Evolutionary conservation across 225 moss, liverwort and hornwort species (phyloP).

Genomic region (Bryoerythrophyllum caledonicum): DNA sequence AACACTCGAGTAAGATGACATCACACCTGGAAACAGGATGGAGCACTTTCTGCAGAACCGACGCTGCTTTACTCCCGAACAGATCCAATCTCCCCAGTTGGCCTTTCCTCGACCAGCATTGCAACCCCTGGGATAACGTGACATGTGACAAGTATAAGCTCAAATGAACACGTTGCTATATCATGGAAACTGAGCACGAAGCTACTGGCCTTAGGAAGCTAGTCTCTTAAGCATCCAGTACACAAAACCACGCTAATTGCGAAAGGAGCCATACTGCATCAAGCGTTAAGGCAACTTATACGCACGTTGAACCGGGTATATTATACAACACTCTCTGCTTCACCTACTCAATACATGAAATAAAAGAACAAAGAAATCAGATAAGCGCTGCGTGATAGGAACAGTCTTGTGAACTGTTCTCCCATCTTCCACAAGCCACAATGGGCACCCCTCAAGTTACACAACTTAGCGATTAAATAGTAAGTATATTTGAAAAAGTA

Average conservation of each 20-base stretch:
- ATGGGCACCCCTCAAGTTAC: neutral
- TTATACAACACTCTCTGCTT: neutral
- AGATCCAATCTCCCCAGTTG: constrained; percentile 82
- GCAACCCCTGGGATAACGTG: constrained; percentile 45
- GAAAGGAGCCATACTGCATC: neutral
- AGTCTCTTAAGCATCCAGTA: no score
- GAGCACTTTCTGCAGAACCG: constrained; percentile 76
- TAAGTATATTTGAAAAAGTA: constrained; percentile 10
- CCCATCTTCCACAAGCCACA: constrained; percentile 10
- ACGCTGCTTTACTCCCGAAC: constrained; percentile 56
- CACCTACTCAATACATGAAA: neutral
- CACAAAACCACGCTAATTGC: no score
- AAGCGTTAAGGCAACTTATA: neutral
- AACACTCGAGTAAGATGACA: constrained; percentile 1
- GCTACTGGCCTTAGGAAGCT: no score
- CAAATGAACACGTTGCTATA: neutral
- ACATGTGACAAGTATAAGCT: constrained; percentile 7
- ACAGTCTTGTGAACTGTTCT: neutral
- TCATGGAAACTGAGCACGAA: neutral
- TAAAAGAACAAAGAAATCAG: constrained; percentile 9
- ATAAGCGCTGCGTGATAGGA: neutral
- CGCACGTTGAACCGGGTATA: no score
- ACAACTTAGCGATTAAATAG: neutral
- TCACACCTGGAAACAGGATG: constrained; percentile 71
- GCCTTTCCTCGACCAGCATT: constrained; percentile 76